phyloP scores from a whole-genome alignment of 1,139 yeast genomes.

The Debaryomyces nepalensis region DNA sequence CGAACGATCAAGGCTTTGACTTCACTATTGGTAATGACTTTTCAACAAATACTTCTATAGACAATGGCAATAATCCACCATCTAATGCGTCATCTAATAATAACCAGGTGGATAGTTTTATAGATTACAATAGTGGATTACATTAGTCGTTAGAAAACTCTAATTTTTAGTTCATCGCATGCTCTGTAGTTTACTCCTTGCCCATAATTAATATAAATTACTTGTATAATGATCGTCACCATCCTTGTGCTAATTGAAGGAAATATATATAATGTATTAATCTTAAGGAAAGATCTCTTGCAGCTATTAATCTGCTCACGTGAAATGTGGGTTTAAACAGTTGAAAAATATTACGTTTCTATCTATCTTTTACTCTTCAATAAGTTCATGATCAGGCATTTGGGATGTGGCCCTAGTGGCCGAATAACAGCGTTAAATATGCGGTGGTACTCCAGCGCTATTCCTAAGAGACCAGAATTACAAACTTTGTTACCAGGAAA shows the following conservation, averaged over 20 bases:
- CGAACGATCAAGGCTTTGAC: slow-evolving; percentile 3
- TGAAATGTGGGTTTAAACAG: too few species aligned
- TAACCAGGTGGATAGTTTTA: slow-evolving; percentile 31
- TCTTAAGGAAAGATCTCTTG: too few species aligned
- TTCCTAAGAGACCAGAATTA: slow-evolving; percentile 43
- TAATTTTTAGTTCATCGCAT: slow-evolving; percentile 2
- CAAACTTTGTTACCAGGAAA: slow-evolving; percentile 60
- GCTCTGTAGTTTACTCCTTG: too few species aligned
- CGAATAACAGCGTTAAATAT: not conserved
- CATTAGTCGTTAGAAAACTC: slow-evolving; percentile 11
- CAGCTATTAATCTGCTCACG: too few species aligned
- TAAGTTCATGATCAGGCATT: slow-evolving; percentile 2
- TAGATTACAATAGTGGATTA: slow-evolving; percentile 30
- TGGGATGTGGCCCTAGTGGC: not conserved
- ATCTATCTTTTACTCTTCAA: not conserved
- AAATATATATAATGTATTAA: too few species aligned
- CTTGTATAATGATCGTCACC: not conserved
- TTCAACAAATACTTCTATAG: slow-evolving; percentile 13
- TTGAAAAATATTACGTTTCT: too few species aligned
- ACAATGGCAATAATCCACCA: slow-evolving; percentile 12
- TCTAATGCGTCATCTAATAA: slow-evolving; percentile 16
- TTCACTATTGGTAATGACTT: slow-evolving; percentile 8
- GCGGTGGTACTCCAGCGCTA: slow-evolving; percentile 4
- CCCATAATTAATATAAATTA: not conserved
- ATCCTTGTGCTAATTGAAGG: too few species aligned